Percentiles rank a stretch among this genome's conserved stretches.
phyloP scores from a whole-genome alignment of 106 monocot species.

The Dactylorhiza incarnata region DNA sequence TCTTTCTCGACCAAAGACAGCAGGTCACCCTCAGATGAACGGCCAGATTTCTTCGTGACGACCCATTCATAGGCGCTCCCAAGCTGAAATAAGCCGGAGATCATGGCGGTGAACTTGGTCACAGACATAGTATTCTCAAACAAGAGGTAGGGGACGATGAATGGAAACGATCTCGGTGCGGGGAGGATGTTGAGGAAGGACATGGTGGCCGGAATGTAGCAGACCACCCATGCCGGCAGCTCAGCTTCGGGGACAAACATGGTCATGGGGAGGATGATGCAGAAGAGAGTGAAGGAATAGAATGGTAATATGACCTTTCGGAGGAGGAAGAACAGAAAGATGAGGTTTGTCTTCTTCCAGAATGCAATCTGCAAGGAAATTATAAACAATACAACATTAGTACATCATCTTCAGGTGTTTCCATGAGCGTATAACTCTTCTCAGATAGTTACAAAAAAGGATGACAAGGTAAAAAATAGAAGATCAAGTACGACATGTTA shows the following conservation, averaged over 20 bases:
- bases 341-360: constrained; percentile 86
- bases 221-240: constrained; percentile 92
- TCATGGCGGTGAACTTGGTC: constrained; percentile 96
- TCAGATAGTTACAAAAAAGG: background rate
- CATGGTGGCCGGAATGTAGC: constrained; percentile 90
- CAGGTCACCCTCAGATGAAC: constrained; percentile 88
- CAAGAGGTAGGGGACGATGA: constrained; percentile 92
- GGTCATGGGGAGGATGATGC: constrained; percentile 94
- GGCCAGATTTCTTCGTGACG: constrained; percentile 92
- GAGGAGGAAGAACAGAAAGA: constrained; percentile 95
- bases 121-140: constrained; percentile 99
- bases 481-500: background rate
- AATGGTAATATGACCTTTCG: constrained; percentile 91
- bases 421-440: too few species aligned
- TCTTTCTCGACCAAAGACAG: constrained; percentile 42
- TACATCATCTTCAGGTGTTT: background rate
- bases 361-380: constrained; percentile 61
- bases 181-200: constrained; percentile 93
- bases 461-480: background rate
- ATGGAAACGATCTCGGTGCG: constrained; percentile 73
- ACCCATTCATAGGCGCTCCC: constrained; percentile 93
- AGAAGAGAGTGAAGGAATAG: constrained; percentile 98
- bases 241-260: constrained; percentile 98
- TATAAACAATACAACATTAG: background rate
- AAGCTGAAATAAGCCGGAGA: constrained; percentile 87